These are phyloP conservation scores for Davidsoniella australis DNA, from an alignment of 2,329 filamentous ascomycete species.

Conservation along the genomic window DNA sequence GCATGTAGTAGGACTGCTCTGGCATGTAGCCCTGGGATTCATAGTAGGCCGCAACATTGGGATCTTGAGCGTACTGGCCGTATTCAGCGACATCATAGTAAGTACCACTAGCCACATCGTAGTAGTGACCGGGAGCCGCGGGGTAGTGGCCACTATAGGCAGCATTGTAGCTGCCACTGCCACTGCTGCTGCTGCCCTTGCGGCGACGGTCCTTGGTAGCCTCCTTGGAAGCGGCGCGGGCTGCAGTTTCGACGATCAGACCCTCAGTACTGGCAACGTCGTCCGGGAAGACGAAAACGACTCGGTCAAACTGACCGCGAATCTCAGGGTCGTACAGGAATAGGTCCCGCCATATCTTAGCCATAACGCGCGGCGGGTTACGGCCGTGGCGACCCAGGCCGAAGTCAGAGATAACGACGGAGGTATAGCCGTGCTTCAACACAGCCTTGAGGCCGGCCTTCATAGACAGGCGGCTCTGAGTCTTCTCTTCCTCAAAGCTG, in stretches of 20 bases:
- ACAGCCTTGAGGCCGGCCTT: constrained; percentile 54
- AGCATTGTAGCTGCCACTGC: constrained; percentile 19
- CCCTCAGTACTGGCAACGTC: constrained; percentile 33
- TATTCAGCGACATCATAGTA: too few relatives aligned
- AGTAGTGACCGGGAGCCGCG: too few relatives aligned
- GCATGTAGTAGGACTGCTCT: too few relatives aligned
- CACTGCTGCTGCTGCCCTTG: constrained; percentile 14
- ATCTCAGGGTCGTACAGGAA: constrained; percentile 46
- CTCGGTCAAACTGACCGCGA: constrained; percentile 41
- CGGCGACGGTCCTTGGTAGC: constrained; percentile 25
- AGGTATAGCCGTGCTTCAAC: constrained; percentile 37
- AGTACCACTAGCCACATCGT: too few relatives aligned
- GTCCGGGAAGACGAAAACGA: constrained; percentile 49
- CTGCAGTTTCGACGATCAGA: constrained; percentile 29
- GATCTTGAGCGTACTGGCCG: too few relatives aligned
- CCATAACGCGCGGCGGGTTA: constrained; percentile 48
- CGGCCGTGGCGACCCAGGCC: constrained; percentile 45
- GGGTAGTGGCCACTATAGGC: too few relatives aligned
- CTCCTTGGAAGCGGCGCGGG: constrained; percentile 22
- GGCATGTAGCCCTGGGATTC: too few relatives aligned
- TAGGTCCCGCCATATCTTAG: constrained; percentile 48
- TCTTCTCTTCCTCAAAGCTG: constrained; percentile 53
- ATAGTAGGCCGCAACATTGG: too few relatives aligned
- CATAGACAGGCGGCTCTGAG: constrained; percentile 58
- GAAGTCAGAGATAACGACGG: constrained; percentile 46